Conservation (phyloP, 352 stramenopile genomes). For the Phytophthora sansomeana region DNA sequence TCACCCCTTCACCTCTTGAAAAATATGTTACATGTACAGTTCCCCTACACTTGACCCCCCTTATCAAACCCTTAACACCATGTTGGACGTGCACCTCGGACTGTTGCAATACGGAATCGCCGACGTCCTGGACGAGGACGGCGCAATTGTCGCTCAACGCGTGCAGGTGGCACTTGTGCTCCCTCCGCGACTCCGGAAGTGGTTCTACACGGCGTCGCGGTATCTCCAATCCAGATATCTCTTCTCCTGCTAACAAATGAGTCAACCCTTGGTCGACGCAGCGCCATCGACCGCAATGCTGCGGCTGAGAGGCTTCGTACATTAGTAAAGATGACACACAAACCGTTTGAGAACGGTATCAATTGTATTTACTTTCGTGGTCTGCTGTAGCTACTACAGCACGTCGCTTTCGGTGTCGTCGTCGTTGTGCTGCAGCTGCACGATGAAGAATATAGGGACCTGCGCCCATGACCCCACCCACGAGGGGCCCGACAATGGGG, state of each 20-base stretch:
- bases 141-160: slow-evolving; percentile 28
- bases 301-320: no score
- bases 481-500: slow-evolving; percentile 50
- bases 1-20: slow-evolving; percentile 11
- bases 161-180: slow-evolving; percentile 29
- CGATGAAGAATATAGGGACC: slow-evolving; percentile 58
- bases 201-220: slow-evolving; percentile 11
- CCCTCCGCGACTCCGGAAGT: slow-evolving; percentile 18
- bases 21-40: no score
- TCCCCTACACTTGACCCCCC: neutral
- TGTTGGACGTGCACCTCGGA: slow-evolving; percentile 27
- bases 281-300: slow-evolving; percentile 2
- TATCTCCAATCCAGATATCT: slow-evolving; percentile 34
- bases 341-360: neutral
- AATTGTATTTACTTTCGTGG: slow-evolving; percentile 23
- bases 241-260: slow-evolving; percentile 16
- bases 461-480: slow-evolving; percentile 54
- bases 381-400: slow-evolving; percentile 4
- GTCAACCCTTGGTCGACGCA: neutral
- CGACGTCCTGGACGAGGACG: slow-evolving; percentile 32
- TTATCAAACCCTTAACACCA: slow-evolving; percentile 1
- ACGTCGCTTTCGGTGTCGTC: slow-evolving; percentile 20
- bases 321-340: slow-evolving; percentile 1
- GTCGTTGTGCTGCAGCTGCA: slow-evolving; percentile 56
- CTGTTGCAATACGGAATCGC: slow-evolving; percentile 34